Evolutionary conservation across 1,139 yeast species (phyloP).

Genomic region (Nakaseomyces delphensis): DNA sequence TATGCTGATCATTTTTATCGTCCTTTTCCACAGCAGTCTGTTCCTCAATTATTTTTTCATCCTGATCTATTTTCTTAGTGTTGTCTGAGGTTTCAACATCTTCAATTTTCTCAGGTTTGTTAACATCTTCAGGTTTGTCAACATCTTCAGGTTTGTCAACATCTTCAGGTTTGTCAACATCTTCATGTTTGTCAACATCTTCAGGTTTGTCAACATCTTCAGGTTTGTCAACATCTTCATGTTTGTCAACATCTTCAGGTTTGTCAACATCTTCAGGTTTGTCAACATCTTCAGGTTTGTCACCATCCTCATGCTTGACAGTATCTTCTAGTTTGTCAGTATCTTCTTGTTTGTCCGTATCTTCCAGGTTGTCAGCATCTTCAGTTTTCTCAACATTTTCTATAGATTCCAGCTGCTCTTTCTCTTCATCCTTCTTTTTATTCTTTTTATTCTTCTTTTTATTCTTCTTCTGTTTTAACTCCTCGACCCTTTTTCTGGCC

Average conservation of each 20-base stretch:
- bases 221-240: no score
- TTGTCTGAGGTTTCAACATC: no score
- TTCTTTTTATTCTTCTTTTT: constrained; percentile 26
- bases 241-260: no score
- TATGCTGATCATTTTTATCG: no score
- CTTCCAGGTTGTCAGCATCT: constrained; percentile 3
- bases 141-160: neutral
- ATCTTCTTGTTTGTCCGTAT: neutral
- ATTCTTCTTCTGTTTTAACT: constrained; percentile 30
- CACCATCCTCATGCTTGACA: neutral
- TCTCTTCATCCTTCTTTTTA: constrained; percentile 12
- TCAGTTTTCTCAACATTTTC: constrained; percentile 1
- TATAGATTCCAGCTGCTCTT: constrained; percentile 7
- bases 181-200: no score
- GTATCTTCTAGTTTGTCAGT: neutral
- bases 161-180: constrained; percentile 4
- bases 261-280: no score
- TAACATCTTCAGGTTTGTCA: neutral
- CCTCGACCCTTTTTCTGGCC: constrained; percentile 32
- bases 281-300: neutral
- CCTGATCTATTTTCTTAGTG: no score
- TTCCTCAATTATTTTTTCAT: no score
- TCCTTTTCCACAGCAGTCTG: no score
- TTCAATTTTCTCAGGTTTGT: neutral
- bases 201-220: no score